Evolutionary conservation across 345 rosid genomes (phyloP), one percentile per base, ranked within the genome.

Genomic region (Draba incana): DNA sequence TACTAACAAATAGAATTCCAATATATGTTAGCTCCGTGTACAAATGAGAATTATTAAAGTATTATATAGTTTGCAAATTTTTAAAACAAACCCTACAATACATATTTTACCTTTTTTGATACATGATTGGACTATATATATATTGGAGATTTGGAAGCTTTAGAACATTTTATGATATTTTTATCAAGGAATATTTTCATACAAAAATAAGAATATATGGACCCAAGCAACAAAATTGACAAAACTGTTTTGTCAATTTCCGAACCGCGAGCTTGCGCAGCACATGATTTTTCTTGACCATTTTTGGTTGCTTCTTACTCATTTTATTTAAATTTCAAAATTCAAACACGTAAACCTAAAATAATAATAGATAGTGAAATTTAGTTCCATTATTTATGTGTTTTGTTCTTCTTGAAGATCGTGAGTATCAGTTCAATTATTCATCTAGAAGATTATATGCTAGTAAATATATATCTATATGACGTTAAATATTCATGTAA

Each of bases 161-260:
- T 54, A 44, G 48, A 46, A 45, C 50, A 37, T 62, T 41, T 24
- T 15, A 44, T 52, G n/a, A 43, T 70, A 52, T 43, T 44, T 20
- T 14, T 53, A 24, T 62, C 12, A 53, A 62, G 20, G 14, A 14
- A 43, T 45, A 31, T n/a, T 44, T 42, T 46, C 14, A 46, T 3
- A 13, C 10, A 50, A 51, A 31, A 25, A 1, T 66, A 41, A 42
- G 61, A 53, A 66, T 66, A 43, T 37, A 37, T 67, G 57, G 56
- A 74, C 68, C 68, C 68, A 67, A 61, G 68, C n/a, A 61, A 67
- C 62, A 51, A 42, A 35, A 66, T 51, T 35, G 71, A 74, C 77
- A 74, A 74, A 66, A 43, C 56, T 45, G 10, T 15, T 37, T 74
- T 74, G 78, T 74, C 78, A 53, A 58, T 20, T 74, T 14, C 33